Base-by-base conservation (phyloP, 345 rosid species). In the Salix udensis region DNA sequence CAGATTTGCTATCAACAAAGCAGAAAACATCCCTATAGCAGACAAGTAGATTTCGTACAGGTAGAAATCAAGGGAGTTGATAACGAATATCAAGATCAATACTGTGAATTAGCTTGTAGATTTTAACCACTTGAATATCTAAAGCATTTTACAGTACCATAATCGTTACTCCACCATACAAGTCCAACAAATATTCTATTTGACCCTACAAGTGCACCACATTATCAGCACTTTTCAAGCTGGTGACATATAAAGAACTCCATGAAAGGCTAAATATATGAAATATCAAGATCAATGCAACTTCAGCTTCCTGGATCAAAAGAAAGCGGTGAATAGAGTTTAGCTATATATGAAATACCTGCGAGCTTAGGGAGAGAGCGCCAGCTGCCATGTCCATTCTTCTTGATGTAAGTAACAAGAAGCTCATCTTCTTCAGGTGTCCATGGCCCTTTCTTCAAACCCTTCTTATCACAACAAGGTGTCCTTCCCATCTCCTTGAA, bases 371-470 rank as follows among this genome's bases (percentile, higher is more conserved):
- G 84, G 24, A 82, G 81, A 74, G 84, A 82, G 34, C 84, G 84
- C 84, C 84, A 82, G 84, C 84, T 82, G 30, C 81, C 84, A 78
- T 82, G 84, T 26, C 84, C 84, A 78, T 82, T 55, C 65, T 82
- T 74, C 19, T 55, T 74, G 73, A 82, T 82, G 53, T 77, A 82
- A 19, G 18, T 2, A 18, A 67, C 78, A 74, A 82, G 84, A 82
- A 82, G 19, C 65, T 78, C 81, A 67, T 82, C 84, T 44, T 82
- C 84, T 66, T 82, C 84, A 65, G 81, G 68, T 15, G 84, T 82
- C 84, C 84, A 82, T 55, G 84, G 81, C 13, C 84, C 84, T 74
- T 78, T 77, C 81, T 82, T 82, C 84, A 82, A 74, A 15, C 84
- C 84, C 50, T 82, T 82, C 84, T 82, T 82, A 7, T 82, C 81